These are phyloP conservation scores for Chaetomium fimeti DNA, from an alignment of 495 filamentous ascomycete species.

Conservation along the genomic window DNA sequence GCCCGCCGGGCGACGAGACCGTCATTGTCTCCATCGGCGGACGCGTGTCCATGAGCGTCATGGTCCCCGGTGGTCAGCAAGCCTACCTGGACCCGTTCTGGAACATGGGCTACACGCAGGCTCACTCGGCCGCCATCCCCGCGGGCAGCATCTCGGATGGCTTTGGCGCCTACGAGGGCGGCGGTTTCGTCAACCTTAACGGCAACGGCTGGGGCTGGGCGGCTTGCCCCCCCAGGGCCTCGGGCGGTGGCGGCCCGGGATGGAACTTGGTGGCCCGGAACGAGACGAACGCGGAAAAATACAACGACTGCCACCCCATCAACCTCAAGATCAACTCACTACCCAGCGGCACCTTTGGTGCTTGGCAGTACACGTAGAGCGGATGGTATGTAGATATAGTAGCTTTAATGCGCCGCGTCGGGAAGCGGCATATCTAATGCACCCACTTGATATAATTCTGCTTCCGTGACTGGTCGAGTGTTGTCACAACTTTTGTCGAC, in stretches of 20 bases:
- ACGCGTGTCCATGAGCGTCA: conserved; percentile 37
- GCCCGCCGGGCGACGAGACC: conserved; percentile 35
- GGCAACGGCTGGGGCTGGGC: conserved; percentile 40
- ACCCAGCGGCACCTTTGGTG: conserved; percentile 23
- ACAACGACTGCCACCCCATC: conserved; percentile 29
- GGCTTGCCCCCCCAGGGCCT: conserved; percentile 35
- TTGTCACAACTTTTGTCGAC: not conserved
- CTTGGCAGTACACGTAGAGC: conserved; percentile 40
- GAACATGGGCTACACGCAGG: conserved; percentile 57
- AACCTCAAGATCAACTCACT: conserved; percentile 35
- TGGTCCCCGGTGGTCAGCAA: conserved; percentile 64
- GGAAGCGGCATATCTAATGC: too few relatives aligned
- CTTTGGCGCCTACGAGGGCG: conserved; percentile 39
- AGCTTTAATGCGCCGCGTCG: not conserved
- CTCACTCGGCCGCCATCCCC: conserved; percentile 60
- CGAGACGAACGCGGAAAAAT: conserved; percentile 29
- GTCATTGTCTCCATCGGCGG: conserved; percentile 27
- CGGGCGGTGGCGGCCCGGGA: conserved; percentile 26
- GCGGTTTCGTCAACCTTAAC: conserved; percentile 40
- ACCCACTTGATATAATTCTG: not conserved
- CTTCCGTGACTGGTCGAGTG: not conserved
- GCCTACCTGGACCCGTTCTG: conserved; percentile 60
- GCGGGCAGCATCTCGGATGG: conserved; percentile 49
- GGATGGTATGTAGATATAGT: too few relatives aligned
- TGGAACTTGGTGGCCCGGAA: conserved; percentile 39